A percentile compares a stretch with the other conserved stretches of the same genome.
These are phyloP conservation scores for Annulohypoxylon truncatum DNA, from an alignment of 2,329 filamentous ascomycete genomes.

Conservation along the genomic window DNA sequence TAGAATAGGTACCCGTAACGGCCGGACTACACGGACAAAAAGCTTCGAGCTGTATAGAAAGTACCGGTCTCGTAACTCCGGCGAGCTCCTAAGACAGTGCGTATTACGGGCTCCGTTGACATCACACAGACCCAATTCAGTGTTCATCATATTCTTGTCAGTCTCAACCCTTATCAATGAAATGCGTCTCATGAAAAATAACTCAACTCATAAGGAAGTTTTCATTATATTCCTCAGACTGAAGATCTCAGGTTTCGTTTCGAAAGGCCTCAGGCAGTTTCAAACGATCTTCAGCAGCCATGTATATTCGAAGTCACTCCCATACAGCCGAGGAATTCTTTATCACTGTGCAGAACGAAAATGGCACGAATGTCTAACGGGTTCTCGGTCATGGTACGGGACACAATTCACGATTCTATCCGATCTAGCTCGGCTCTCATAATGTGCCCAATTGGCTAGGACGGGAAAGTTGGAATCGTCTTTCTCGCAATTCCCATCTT, in stretches of 20 bases:
- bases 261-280: constrained; percentile 25
- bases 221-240: constrained; percentile 32
- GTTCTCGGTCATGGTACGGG: constrained; percentile 45
- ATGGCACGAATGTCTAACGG: constrained; percentile 47
- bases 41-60: constrained; percentile 15
- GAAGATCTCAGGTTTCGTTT: constrained; percentile 16
- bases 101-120: constrained; percentile 31
- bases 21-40: constrained; percentile 24
- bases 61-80: constrained; percentile 34
- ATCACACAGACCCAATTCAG: constrained; percentile 33
- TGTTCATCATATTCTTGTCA: constrained; percentile 22
- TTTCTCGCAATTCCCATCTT: constrained; percentile 11
- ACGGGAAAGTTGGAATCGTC: constrained; percentile 12
- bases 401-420: constrained; percentile 46
- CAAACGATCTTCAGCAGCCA: constrained; percentile 19
- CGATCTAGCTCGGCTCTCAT: constrained; percentile 48
- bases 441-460: constrained; percentile 21
- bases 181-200: constrained; percentile 40
- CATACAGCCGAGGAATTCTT: constrained; percentile 41
- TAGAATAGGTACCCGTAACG: background rate
- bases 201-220: constrained; percentile 37
- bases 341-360: constrained; percentile 46
- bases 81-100: constrained; percentile 41
- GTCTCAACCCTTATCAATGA: constrained; percentile 29
- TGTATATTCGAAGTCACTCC: constrained; percentile 45